A percentile compares a stretch with the other conserved stretches of the same genome.
phyloP scores from a whole-genome alignment of 139 green algal species.

The Tetradesmus lagerheimii region DNA sequence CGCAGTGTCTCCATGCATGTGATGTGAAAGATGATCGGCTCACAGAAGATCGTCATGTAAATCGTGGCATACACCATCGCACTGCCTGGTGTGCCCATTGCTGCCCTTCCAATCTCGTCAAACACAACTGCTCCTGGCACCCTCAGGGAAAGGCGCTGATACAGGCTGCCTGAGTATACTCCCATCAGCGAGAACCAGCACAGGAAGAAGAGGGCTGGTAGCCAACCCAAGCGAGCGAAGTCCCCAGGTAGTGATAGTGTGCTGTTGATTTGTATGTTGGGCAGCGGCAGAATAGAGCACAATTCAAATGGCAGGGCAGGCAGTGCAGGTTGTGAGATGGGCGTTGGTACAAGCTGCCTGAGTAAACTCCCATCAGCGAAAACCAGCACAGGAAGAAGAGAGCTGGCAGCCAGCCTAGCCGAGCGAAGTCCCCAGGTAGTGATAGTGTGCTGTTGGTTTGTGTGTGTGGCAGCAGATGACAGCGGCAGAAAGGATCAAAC shows the following conservation, averaged over 20 bases:
- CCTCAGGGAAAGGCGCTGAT: conserved; percentile 41
- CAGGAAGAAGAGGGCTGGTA: conserved; percentile 42
- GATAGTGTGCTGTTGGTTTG: background rate
- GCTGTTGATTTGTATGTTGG: background rate
- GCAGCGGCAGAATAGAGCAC: background rate
- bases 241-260: background rate
- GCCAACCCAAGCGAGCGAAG: conserved; percentile 50
- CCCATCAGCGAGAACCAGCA: conserved; percentile 39
- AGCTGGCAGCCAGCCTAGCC: conserved; percentile 53
- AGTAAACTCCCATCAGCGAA: conserved; percentile 47
- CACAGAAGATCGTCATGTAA: conserved; percentile 53
- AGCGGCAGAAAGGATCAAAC: background rate
- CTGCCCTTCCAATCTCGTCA: conserved; percentile 57
- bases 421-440: conserved; percentile 9
- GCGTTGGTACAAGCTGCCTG: no score
- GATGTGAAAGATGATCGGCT: conserved; percentile 60
- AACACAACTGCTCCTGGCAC: conserved; percentile 48
- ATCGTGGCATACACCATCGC: conserved; percentile 52
- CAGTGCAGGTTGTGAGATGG: no score
- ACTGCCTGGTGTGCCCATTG: conserved; percentile 46
- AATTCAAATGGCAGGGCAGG: no score
- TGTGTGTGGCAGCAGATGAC: background rate
- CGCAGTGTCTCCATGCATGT: conserved; percentile 59
- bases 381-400: conserved; percentile 43
- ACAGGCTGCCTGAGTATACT: conserved; percentile 57